Base-by-base conservation (phyloP, 1,284 basidiomycete species). In the Pseudozyma sp. region DNA sequence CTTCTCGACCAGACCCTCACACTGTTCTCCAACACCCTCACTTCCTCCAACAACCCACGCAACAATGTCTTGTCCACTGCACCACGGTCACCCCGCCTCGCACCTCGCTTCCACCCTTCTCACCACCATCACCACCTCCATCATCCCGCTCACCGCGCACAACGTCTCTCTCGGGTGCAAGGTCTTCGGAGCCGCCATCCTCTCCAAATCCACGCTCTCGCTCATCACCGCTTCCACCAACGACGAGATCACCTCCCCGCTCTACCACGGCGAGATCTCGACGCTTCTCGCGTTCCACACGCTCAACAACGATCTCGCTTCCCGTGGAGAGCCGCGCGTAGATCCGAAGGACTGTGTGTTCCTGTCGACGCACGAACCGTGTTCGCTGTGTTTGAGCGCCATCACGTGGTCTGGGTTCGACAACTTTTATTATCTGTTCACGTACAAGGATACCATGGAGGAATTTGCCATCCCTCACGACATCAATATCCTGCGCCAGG, bases 171-270 rank as follows among this genome's bases (percentile, higher is more conserved):
- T 35, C 3, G 66, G 66, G 0, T 62, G 66, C 44, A 68, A 68
- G 54, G 66, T 68, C 4, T 68, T 68, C n/a, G 66, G 66, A n/a
- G 66, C 66, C 3, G 48, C 66, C 2, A 63, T 68, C 52, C 52
- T 68, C 3, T n/a, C 2, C 54, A 68, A 68, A 31, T 8, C 34
- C n/a, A 50, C 45, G 6, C 55, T 68, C 17, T 2, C 8, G 0
- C 46, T 56, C 17, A 40, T 68, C 29, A 11, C 54, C 2, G 49
- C 51, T 0, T 19, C 33, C 5, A 68, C 66, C 9, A 68, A 68
- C 48, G 66, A 68, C 50, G 66, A 68, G 16, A 35, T 58, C 46
- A 63, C 60, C n/a, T 63, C 66, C 0, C 66, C 66, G 0, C 55
- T 68, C 4, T 37, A 58, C 3, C 66, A 68, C 31, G 66, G 66